Conservation (phyloP, 441 rosid genomes). For the Erodium texanum region DNA sequence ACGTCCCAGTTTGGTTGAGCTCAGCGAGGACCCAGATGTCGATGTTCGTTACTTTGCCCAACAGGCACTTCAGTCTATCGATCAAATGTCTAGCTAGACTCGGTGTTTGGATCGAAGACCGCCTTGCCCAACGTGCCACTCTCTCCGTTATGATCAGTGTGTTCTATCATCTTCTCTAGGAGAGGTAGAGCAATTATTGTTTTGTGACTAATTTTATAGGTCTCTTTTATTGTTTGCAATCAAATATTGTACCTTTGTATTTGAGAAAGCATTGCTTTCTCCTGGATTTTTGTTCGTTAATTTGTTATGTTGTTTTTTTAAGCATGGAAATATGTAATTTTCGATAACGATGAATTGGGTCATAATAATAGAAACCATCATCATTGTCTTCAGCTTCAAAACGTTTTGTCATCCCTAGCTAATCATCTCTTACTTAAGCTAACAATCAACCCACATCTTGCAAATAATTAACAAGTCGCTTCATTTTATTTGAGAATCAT, state of each 20-base stretch:
- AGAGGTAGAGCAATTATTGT: too few species aligned
- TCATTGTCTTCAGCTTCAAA: too few species aligned
- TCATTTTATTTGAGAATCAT: not conserved
- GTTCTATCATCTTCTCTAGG: not conserved
- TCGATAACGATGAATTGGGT: too few species aligned
- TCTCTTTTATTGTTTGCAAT: not conserved
- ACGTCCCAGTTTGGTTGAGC: constrained; percentile 72
- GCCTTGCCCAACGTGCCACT: not conserved
- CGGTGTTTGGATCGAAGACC: not conserved
- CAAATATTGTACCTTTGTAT: not conserved
- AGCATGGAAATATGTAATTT: not conserved
- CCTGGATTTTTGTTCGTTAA: not conserved
- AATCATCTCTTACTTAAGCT: too few species aligned
- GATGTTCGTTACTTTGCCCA: constrained; percentile 76
- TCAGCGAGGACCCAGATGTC: constrained; percentile 87
- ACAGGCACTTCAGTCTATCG: constrained; percentile 69
- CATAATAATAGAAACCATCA: too few species aligned
- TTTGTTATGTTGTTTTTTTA: not conserved
- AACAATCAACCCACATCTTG: too few species aligned
- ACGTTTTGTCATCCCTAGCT: too few species aligned
- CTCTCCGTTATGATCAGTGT: not conserved
- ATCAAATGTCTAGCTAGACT: constrained; percentile 58
- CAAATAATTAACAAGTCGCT: not conserved
- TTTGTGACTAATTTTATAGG: not conserved
- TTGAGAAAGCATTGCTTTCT: not conserved